phyloP scores from a whole-genome alignment of 495 filamentous ascomycete genomes.

The Glonium stellatum region DNA sequence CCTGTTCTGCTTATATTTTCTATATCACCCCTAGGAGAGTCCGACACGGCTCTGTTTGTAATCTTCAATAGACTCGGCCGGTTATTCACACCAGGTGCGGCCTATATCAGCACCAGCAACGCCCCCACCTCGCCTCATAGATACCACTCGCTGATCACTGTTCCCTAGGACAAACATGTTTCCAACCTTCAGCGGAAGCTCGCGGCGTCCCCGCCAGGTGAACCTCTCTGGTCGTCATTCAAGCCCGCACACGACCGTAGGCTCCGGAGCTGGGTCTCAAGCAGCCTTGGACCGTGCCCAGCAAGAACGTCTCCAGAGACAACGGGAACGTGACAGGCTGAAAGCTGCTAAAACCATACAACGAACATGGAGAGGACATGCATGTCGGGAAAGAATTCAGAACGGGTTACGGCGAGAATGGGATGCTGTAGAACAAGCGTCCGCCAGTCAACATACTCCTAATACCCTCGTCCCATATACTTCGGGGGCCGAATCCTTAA shows the following conservation, averaged over 20 bases:
- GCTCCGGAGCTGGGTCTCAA: constrained; percentile 51
- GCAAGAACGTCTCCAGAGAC: constrained; percentile 69
- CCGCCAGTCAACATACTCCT: background rate
- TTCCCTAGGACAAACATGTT: constrained; percentile 54
- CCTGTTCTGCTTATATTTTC: background rate
- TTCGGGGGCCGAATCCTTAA: constrained; percentile 42
- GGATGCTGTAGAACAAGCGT: constrained; percentile 44
- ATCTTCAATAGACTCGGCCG: too few species aligned
- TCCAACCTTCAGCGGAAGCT: constrained; percentile 79
- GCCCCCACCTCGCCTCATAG: background rate
- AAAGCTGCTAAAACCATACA: constrained; percentile 72
- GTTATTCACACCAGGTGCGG: too few species aligned
- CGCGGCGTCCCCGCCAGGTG: constrained; percentile 79
- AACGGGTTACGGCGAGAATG: constrained; percentile 56
- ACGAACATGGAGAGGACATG: constrained; percentile 75
- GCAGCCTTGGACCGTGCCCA: constrained; percentile 78
- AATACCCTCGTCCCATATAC: constrained; percentile 36
- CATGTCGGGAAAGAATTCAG: constrained; percentile 52
- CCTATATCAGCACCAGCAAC: too few species aligned
- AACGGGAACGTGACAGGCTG: constrained; percentile 72
- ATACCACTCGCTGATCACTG: background rate
- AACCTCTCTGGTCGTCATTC: constrained; percentile 82
- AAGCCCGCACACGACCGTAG: constrained; percentile 61
- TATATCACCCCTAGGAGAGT: background rate
- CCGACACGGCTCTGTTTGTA: too few species aligned